phyloP scores from a whole-genome alignment of 192 early-diverging fungal genomes.

The Tieghemiomyces parasiticus region DNA sequence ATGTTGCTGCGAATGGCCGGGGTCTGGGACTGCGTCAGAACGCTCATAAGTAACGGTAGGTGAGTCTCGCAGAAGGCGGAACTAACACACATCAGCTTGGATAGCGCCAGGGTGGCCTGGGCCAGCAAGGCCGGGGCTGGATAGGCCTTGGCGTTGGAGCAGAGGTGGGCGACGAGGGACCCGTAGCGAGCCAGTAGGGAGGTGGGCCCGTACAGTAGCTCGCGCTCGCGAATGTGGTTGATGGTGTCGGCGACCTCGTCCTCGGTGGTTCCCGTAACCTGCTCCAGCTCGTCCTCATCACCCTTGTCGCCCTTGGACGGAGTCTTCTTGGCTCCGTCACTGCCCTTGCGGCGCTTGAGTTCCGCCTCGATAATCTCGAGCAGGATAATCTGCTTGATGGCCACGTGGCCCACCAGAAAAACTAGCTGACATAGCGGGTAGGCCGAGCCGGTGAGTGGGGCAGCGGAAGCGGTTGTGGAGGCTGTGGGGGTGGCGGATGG shows the following conservation, averaged over 20 bases:
- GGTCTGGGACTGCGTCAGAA: constrained; percentile 70
- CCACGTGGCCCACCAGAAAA: constrained; percentile 90
- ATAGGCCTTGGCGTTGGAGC: constrained; percentile 65
- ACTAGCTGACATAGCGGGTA: constrained; percentile 66
- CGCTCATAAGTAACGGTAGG: constrained; percentile 78
- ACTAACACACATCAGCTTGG: constrained; percentile 96
- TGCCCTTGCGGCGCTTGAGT: constrained; percentile 65
- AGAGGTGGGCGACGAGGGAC: constrained; percentile 67
- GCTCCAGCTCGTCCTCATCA: constrained; percentile 78
- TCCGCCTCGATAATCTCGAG: constrained; percentile 88
- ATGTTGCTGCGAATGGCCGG: constrained; percentile 86
- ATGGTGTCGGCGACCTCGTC: constrained; percentile 93
- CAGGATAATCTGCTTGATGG: constrained; percentile 92
- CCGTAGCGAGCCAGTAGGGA: constrained; percentile 72
- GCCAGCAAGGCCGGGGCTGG: constrained; percentile 75
- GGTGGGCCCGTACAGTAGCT: constrained; percentile 65
- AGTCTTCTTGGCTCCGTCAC: constrained; percentile 21
- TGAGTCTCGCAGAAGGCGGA: constrained; percentile 88
- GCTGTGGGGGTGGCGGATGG: constrained; percentile 13
- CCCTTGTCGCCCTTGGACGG: constrained; percentile 16
- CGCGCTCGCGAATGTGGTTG: constrained; percentile 72
- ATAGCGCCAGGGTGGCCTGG: constrained; percentile 70
- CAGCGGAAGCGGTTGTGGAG: neutral
- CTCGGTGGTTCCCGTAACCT: constrained; percentile 81
- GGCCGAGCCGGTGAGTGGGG: constrained; percentile 34